Evolutionary conservation across 768 basidiomycete species (phyloP), one percentile per base, ranked within the genome.

Genomic region (Termitomyces sp.): DNA sequence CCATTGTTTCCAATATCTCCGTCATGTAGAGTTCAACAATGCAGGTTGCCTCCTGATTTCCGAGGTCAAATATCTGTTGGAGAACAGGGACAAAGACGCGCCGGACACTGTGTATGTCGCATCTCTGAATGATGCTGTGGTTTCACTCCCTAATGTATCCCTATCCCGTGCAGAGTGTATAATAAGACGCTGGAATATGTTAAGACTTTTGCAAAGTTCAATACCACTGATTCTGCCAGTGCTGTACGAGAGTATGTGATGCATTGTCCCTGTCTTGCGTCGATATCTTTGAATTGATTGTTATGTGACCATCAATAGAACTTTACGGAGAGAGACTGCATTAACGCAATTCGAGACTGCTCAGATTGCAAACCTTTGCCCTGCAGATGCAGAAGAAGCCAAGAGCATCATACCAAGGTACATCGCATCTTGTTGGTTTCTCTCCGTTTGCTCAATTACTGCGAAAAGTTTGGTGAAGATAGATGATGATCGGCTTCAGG

Each of bases 101-200:
- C 91, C 91, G 8, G 91, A 92, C 65, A 93, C 91, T 55, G 82
- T 85, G 93, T 93, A 66, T 58, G 86, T 75, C 12, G 33, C 7
- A 37, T 58, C 30, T 46, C 10, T 6, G 5, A 10, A 49, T 35
- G 14, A 48, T 35, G 8, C 58, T n/a, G 21, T 17, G 12, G 12
- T 33, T 6, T 57, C 19, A 11, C 1, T 3, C 12, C 23, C 51
- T 52, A 37, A 51, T 50, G 21, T 37, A 30, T 28, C 0, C 15
- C 23, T 53, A 38, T 38, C 5, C 0, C 21, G 23, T 53, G 15
- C 62, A 95, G 92, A 30, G 92, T 96, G 12, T 96, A 92, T 71
- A 94, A 93, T 71, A 95, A 95, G 70, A 94, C 94, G 0, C 74
- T 91, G 42, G 91, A 94, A 64, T 95, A 95, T 66, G 93, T 95